Evolutionary conservation across 306 rosid genomes (phyloP).

Genomic region (Ceratonia siliqua): DNA sequence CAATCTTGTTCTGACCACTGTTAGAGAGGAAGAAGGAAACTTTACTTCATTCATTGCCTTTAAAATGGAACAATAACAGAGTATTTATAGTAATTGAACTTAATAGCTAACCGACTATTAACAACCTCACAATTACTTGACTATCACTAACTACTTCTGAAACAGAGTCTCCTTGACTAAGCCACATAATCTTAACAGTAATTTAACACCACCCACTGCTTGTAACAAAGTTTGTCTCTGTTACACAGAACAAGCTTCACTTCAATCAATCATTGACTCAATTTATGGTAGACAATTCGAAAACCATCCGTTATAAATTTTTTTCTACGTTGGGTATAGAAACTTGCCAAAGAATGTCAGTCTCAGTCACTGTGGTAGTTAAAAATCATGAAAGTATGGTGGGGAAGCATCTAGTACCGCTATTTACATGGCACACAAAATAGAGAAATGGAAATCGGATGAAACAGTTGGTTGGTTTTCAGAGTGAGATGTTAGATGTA

Average conservation of each 20-base stretch:
- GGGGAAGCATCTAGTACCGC: constrained; percentile 79
- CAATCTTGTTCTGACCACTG: no score
- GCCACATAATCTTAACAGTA: no score
- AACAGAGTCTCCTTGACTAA: no score
- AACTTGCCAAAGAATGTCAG: constrained; percentile 52
- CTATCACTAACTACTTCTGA: no score
- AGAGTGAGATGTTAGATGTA: constrained; percentile 56
- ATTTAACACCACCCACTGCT: no score
- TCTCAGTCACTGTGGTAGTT: constrained; percentile 54
- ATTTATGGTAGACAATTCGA: constrained; percentile 42
- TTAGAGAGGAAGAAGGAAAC: no score
- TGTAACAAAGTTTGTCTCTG: no score
- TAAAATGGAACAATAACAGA: no score
- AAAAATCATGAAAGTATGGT: constrained; percentile 68
- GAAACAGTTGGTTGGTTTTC: constrained; percentile 73
- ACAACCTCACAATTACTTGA: no score
- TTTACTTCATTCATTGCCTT: no score
- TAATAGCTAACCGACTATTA: no score
- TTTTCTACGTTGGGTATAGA: constrained; percentile 60
- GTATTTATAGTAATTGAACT: no score
- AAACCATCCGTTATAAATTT: constrained; percentile 49
- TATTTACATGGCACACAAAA: constrained; percentile 47
- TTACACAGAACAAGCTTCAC: constrained; percentile 48
- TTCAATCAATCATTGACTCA: constrained; percentile 56
- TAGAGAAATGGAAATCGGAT: constrained; percentile 50